Evolutionary conservation across 2,329 filamentous ascomycete genomes (phyloP).

Genomic region (Diplodia sapinea): DNA sequence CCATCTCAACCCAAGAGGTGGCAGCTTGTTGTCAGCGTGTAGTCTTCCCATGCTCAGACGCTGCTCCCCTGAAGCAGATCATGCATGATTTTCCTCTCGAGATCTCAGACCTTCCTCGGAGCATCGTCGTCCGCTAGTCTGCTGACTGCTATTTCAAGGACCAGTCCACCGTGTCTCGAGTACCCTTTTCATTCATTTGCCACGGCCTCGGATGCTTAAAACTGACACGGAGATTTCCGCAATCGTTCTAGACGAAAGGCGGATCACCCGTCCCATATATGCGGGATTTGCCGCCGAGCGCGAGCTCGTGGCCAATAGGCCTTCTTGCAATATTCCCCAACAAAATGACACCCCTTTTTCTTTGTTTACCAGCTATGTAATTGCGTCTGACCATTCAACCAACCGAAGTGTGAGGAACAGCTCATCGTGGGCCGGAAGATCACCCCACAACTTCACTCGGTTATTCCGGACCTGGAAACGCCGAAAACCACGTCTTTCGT

Average conservation of each 20-base stretch:
- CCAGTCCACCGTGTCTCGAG: not conserved
- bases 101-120: constrained; percentile 6
- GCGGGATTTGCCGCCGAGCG: too few species aligned
- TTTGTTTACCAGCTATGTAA: not conserved
- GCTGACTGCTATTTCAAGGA: not conserved
- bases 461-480: not conserved
- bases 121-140: constrained; percentile 6
- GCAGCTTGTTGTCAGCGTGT: not conserved
- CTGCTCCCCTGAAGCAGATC: not conserved
- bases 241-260: not conserved
- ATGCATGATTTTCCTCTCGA: not conserved
- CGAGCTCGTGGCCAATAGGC: not conserved
- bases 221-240: not conserved
- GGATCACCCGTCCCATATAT: not conserved
- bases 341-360: not conserved
- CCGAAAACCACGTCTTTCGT: not conserved
- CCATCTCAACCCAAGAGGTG: not conserved
- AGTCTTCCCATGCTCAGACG: not conserved
- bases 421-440: not conserved
- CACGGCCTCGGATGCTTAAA: not conserved
- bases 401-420: not conserved
- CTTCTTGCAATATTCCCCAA: not conserved
- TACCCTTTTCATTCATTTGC: not conserved
- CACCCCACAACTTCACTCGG: not conserved
- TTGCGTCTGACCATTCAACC: not conserved